Conservation (phyloP, 352 stramenopile species). For the Phytophthora syringae region DNA sequence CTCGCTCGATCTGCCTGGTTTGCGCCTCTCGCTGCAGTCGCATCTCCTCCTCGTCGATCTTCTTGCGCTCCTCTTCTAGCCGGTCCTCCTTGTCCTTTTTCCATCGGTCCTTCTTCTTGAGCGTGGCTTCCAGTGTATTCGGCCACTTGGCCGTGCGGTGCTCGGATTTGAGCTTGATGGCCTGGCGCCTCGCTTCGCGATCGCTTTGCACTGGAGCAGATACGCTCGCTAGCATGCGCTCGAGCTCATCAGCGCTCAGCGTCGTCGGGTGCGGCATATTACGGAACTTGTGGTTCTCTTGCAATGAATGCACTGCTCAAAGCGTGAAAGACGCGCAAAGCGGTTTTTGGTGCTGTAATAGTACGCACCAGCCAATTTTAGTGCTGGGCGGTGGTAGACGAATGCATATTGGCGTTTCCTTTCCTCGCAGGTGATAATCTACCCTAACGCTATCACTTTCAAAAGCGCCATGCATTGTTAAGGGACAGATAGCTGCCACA, state of each 20-base stretch:
- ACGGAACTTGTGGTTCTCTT: too few relatives aligned
- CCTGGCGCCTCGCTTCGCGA: constrained; percentile 61
- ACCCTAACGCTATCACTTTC: too few relatives aligned
- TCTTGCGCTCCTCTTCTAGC: constrained; percentile 74
- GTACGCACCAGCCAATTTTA: too few relatives aligned
- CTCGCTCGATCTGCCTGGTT: constrained; percentile 85
- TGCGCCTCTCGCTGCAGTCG: constrained; percentile 72
- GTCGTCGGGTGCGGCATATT: constrained; percentile 53
- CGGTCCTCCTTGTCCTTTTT: constrained; percentile 91
- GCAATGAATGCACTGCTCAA: too few relatives aligned
- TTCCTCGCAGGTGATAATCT: too few relatives aligned
- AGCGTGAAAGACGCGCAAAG: too few relatives aligned
- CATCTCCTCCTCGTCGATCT: constrained; percentile 83
- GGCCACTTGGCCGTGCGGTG: constrained; percentile 88
- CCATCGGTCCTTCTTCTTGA: constrained; percentile 90
- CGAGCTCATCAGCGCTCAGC: constrained; percentile 65
- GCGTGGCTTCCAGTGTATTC: constrained; percentile 92
- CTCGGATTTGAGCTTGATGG: constrained; percentile 82
- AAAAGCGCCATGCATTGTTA: too few relatives aligned
- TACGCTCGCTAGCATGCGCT: constrained; percentile 77
- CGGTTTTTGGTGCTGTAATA: too few relatives aligned
- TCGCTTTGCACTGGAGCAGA: constrained; percentile 70
- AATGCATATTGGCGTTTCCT: too few relatives aligned
- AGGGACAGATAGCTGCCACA: background rate
- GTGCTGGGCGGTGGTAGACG: too few relatives aligned